phyloP scores from a whole-genome alignment of 768 basidiomycete genomes.

The Pisolithus albus region DNA sequence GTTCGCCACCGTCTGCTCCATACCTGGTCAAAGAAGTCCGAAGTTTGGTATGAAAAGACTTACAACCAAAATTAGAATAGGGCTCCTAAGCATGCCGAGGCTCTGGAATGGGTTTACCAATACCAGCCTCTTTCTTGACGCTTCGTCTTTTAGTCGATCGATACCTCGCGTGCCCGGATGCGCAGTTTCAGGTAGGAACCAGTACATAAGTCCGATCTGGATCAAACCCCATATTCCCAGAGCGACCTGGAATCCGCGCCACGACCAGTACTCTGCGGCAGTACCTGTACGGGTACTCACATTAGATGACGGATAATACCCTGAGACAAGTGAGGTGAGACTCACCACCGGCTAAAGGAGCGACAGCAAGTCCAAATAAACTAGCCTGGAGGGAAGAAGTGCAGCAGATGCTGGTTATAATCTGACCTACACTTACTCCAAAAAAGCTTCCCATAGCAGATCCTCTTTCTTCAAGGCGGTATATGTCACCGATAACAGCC shows the following conservation, averaged over 20 bases:
- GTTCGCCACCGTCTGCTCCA: constrained; percentile 38
- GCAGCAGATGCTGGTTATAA: not conserved
- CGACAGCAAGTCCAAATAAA: constrained; percentile 54
- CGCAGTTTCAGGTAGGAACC: constrained; percentile 61
- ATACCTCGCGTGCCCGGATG: constrained; percentile 53
- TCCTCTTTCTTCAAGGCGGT: constrained; percentile 54
- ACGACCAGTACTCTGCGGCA: constrained; percentile 54
- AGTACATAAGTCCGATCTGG: constrained; percentile 32
- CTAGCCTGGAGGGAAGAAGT: constrained; percentile 25
- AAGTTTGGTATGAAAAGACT: constrained; percentile 15
- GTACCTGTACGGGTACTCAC: constrained; percentile 28
- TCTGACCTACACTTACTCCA: constrained; percentile 31
- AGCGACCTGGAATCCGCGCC: constrained; percentile 51
- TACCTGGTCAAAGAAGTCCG: constrained; percentile 28
- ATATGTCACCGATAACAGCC: constrained; percentile 62
- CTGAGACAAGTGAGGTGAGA: not conserved
- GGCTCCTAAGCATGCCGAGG: constrained; percentile 48
- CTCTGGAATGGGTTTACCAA: constrained; percentile 56
- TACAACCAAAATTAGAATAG: constrained; percentile 51
- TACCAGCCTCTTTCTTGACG: constrained; percentile 25
- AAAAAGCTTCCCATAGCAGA: constrained; percentile 55
- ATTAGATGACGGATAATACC: not conserved
- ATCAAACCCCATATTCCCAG: constrained; percentile 37
- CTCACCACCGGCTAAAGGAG: constrained; percentile 51
- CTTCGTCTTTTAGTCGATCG: constrained; percentile 32